Base-by-base conservation (phyloP, 768 basidiomycete species). In the Lactarius psammicola region DNA sequence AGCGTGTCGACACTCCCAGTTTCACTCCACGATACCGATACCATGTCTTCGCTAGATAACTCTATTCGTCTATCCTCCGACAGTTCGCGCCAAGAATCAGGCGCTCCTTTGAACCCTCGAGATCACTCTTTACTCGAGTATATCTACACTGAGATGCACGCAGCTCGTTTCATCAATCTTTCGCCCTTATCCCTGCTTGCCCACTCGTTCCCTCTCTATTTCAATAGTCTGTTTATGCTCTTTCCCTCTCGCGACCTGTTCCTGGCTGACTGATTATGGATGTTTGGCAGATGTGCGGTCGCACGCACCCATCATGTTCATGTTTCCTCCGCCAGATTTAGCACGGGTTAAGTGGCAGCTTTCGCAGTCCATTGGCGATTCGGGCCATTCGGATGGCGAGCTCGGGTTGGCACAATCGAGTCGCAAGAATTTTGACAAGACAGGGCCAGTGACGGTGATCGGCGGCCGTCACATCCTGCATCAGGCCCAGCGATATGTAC, bases 141-240 rank as follows among this genome's bases (percentile, higher is more conserved):
- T 54, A 86, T 90, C 13, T 91, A 89, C 76, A 80, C 77, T 23
- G 85, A 87, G 68, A 86, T 88, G 84, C 86, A 90, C 31, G 82
- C 82, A 6, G 78, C 84, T 17, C 77, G 87, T 40, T 90, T 88
- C 70, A 85, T 92, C 70, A 90, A 90, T 72, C 74, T 83, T 2
- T 76, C 83, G 28, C 89, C 89, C 2, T 72, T 90, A 18, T 85
- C 87, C 1, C 69, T 90, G 49, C 75, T 92, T 58, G 76, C 80
- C 17, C 87, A 85, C 67, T 78, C 79, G 9, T 74, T 91, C 20
- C 80, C 82, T 17, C 71, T 84, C 62, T 82, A 88, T 75, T 88
- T 92, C 71, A 81, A 79, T 75, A 85, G 89, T 86, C 65, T 67
- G 78, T 73, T 20, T 42, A 13, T 17, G 23, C 28, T 57, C 20